Base-by-base conservation (phyloP, 2,329 filamentous ascomycete species). In the Fonsecaea pedrosoi region DNA sequence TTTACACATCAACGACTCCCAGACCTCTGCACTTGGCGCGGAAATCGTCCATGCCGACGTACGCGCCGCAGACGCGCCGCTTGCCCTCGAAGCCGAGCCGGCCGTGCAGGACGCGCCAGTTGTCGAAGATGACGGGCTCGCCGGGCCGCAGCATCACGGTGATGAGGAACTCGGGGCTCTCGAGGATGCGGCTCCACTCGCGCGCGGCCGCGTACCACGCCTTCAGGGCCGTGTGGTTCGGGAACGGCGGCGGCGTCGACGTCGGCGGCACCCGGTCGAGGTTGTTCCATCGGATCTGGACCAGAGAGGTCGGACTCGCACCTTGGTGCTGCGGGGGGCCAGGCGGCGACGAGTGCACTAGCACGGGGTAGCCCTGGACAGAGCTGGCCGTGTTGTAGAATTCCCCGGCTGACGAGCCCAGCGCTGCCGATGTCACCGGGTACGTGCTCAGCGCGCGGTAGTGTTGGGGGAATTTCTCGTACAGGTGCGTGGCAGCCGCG, bases 31-130 rank as follows among this genome's bases (percentile, higher is more conserved):
- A 69, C 12, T 62, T 53, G 4, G 71, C 71, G 30, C 67, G 37
- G 40, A 72, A 73, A 57, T 73, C 71, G 55, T 73, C 71, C 69
- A 73, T 72, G 37, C 66, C 81, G 93, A 92, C 90, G 74, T 98
- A 98, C 9, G 87, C 94, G 67, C 95, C 95, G 77, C 94, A 97
- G 75, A 99, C 91, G 71, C 94, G 88, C 71, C 95, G 84, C 75
- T 90, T 88, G 1, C 95, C 95, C 5, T 89, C 90, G 75, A 98
- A 99, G 0, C 87, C 87, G 60, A 89, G 89, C 73, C 95, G 84
- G 0, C 94, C 95, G 78, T 99, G 95, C 72, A 98, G 81, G 38
- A 97, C 90, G 66, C 95, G 86, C 93, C 94, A 97, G 75, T 99
- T 98, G 76, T 99, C 92, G 77, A 99, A 97, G 55, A 98, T 91